Base-by-base conservation (phyloP, 192 early-diverging fungal species). In the Backusella morwellensis region DNA sequence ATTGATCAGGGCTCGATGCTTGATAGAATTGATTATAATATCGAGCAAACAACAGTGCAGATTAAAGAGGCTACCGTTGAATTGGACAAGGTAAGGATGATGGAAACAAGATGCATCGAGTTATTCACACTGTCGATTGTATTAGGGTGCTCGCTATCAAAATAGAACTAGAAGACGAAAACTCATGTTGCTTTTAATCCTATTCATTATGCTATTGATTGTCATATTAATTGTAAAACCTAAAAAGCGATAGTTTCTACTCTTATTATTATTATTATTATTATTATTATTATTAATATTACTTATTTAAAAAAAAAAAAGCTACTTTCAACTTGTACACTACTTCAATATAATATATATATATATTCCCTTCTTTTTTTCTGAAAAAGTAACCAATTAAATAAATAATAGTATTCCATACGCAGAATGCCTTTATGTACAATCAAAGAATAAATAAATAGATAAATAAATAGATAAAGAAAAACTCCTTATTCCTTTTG, bases 1-100 rank as follows among this genome's bases (percentile, higher is more conserved):
- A 97, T 99, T 77, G 98, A 98, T 82, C 98, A 99, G 82, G 98
- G 98, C 17, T 95, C 98, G 6, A 80, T 99, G 73, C 87, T 99
- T 29, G 98, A 99, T 84, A 90, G 98, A 35, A 98, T 99, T 73
- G 98, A 99, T 83, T 99, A 92, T 82, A 98, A 99, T 79, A 91
- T 99, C 73, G 98, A 98, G 77, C 91, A 93, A 73, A 91, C 93
- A 9, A 88, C 81, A 19, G 86, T 93, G 35, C 87, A 95, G 75
- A 86, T 96, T n/a, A 91, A 95, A 74, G 85, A 91, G 5, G 98
- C 95, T 4, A 93, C 93, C 56, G 90, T 90, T 50, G 91, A 99
- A 80, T 88, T 99, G 66, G 86, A 91, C 66, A 81, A 93, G 86
- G 93, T 93, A 84, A 56, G 15, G 44, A 34, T 17, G 4, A 47